Evolutionary conservation across 129 eudicot species (phyloP).

Genomic region (Daucus carota): DH1_v3.0 NC_030382.2:28674501-28675000

Average conservation of each 20-base stretch:
- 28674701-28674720: slow-evolving; percentile 5
- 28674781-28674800: slow-evolving; percentile 41
- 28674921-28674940: neutral
- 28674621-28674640: slow-evolving; percentile 35
- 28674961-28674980: neutral
- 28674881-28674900: slow-evolving; percentile 63
- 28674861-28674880: slow-evolving; percentile 70
- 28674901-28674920: slow-evolving; percentile 62
- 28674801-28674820: slow-evolving; percentile 33
- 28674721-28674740: neutral
- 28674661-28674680: slow-evolving; percentile 60
- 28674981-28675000: neutral
- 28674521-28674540: slow-evolving; percentile 37
- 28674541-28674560: slow-evolving; percentile 12
- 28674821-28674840: slow-evolving; percentile 48
- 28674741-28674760: slow-evolving; percentile 9
- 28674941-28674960: neutral
- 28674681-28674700: slow-evolving; percentile 57
- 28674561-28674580: neutral
- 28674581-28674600: neutral
- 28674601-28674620: neutral
- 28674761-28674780: slow-evolving; percentile 47
- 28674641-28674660: slow-evolving; percentile 61
- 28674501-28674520: slow-evolving; percentile 59
- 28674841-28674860: slow-evolving; percentile 70